Base-by-base conservation (phyloP, 305 asterid genomes). In the Solanum hybrid region DNA sequence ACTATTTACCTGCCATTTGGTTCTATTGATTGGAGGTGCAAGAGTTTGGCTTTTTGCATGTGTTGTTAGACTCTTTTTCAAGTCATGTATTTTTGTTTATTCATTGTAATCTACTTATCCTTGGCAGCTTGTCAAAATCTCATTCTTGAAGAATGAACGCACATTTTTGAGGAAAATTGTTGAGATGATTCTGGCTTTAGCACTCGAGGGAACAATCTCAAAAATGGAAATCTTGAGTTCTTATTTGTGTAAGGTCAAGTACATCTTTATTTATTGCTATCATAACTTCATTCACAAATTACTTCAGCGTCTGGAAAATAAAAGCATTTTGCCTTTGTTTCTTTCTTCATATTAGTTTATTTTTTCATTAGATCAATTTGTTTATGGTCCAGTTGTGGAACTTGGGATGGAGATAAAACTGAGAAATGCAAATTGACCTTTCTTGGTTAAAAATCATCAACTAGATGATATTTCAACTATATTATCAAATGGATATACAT, bases 181-280 rank as follows among this genome's bases (percentile, higher is more conserved):
- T 7, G 93, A 91, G 89, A 87, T 92, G 89, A 90, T 91, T 88
- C 90, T 91, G 78, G 93, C 94, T 51, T 76, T 90, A 38, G 94
- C 89, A 71, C 85, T 91, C 45, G 93, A 91, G 90, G 90, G 90
- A 89, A 87, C 87, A 90, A 87, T 92, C 38, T 92, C 92, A 34
- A 92, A 92, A 42, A 82, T 38, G 82, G 87, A 89, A 60, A 90
- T 91, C 92, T 88, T 91, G 86, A 90, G 91, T 81, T 88, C 92
- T 22, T 91, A 91, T 72, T 89, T 90, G 88, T 91, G 90, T 85
- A 90, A 92, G 93, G 93, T 92, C 81, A 89, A 86, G 78, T 27
- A 69, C 88, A 71, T 45, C 64, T 69, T 87, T 45, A 31, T 42
- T 86, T 12, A 13, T 88, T 75, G 29, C 40, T 29, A 51, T 51